phyloP scores from a whole-genome alignment of 257 asterid genomes.

The Echites panduratus region DNA sequence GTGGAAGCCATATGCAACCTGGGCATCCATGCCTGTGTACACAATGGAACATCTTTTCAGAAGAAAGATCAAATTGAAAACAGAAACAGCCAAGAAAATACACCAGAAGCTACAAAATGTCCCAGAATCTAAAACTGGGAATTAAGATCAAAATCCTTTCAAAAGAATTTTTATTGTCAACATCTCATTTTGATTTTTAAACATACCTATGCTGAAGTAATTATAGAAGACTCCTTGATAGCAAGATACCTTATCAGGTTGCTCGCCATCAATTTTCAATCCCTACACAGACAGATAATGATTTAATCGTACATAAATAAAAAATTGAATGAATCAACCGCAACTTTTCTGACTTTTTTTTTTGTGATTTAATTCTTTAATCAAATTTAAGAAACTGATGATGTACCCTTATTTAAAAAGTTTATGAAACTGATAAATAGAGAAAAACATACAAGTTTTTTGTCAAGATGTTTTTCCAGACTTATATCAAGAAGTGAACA shows the following conservation, averaged over 20 bases:
- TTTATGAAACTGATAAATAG: background rate
- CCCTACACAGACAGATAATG: constrained; percentile 42
- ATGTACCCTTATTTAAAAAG: background rate
- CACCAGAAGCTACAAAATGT: background rate
- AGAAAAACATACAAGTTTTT: background rate
- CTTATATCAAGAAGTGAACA: background rate
- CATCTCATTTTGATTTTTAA: background rate
- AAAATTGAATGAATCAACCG: background rate
- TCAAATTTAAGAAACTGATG: background rate
- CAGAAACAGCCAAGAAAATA: background rate
- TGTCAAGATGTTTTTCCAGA: background rate
- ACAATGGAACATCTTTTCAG: constrained; percentile 8
- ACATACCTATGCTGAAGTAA: constrained; percentile 92
- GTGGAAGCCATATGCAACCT: constrained; percentile 95
- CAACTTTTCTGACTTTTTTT: background rate
- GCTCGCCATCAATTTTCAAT: constrained; percentile 53
- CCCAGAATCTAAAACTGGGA: background rate
- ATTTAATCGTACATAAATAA: constrained; percentile 1
- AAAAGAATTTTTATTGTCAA: background rate
- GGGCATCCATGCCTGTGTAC: constrained; percentile 91
- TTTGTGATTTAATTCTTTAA: background rate
- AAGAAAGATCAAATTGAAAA: background rate
- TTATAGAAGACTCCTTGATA: constrained; percentile 90
- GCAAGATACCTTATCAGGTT: constrained; percentile 61
- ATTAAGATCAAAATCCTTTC: background rate